Conservation (phyloP, 2,329 filamentous ascomycete species). For the Herpomyces periplanetae region DNA sequence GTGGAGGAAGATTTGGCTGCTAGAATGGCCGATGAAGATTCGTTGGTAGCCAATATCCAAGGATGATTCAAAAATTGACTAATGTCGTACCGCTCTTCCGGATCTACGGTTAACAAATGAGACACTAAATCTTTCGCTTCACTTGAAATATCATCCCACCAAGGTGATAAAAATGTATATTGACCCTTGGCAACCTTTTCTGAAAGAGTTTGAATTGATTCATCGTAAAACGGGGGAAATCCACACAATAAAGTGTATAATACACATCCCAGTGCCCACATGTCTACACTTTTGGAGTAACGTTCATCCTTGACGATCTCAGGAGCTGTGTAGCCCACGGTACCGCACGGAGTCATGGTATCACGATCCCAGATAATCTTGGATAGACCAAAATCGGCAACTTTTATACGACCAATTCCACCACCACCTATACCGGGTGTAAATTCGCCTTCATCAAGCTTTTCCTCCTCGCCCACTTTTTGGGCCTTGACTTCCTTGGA, state of each 20-base stretch:
- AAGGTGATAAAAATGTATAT: slow-evolving; percentile 86
- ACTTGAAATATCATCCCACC: slow-evolving; percentile 97
- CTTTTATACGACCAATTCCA: slow-evolving; percentile 78
- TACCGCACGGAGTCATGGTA: slow-evolving; percentile 97
- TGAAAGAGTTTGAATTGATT: slow-evolving; percentile 80
- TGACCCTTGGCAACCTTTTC: slow-evolving; percentile 90
- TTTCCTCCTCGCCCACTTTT: slow-evolving; percentile 70
- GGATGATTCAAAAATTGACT: slow-evolving; percentile 71
- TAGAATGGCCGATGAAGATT: slow-evolving; percentile 21
- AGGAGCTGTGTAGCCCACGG: slow-evolving; percentile 82
- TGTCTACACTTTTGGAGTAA: slow-evolving; percentile 93
- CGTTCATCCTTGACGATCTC: slow-evolving; percentile 97
- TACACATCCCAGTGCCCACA: slow-evolving; percentile 94
- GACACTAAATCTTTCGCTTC: slow-evolving; percentile 73
- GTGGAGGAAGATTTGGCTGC: slow-evolving; percentile 33
- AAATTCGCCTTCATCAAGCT: slow-evolving; percentile 84
- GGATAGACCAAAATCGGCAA: slow-evolving; percentile 84
- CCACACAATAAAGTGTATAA: slow-evolving; percentile 85
- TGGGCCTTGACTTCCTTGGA: slow-evolving; percentile 40
- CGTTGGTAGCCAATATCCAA: slow-evolving; percentile 38
- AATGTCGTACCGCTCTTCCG: slow-evolving; percentile 76
- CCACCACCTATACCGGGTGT: slow-evolving; percentile 39
- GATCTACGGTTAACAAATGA: slow-evolving; percentile 70
- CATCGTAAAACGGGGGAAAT: slow-evolving; percentile 92
- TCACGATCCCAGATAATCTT: slow-evolving; percentile 95